Percentiles rank a stretch among this genome's conserved stretches.
These are phyloP conservation scores for Ogataea haglerorum DNA, from an alignment of 805 yeast genomes.

Conservation along the genomic window DNA sequence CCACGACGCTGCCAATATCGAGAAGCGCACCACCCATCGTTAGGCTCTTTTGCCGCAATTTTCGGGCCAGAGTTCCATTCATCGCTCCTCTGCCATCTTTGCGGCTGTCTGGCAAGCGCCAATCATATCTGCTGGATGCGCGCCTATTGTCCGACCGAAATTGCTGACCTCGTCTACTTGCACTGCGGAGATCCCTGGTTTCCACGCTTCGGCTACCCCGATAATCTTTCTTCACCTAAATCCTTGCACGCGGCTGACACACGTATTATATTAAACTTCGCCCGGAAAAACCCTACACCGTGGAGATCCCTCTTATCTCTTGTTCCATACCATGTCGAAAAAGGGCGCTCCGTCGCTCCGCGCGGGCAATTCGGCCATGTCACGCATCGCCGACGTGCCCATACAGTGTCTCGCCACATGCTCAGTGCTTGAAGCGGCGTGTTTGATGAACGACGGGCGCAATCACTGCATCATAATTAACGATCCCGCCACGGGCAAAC, in stretches of 20 bases:
- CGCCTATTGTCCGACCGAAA: background rate
- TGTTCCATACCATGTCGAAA: conserved; percentile 7
- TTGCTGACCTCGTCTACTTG: background rate
- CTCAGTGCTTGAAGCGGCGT: conserved; percentile 33
- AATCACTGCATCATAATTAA: conserved; percentile 42
- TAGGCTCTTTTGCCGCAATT: background rate
- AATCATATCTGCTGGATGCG: no score
- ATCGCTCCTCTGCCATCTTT: background rate
- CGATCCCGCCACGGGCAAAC: conserved; percentile 23
- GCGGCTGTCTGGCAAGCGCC: no score
- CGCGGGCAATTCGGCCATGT: conserved; percentile 11
- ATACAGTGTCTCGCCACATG: conserved; percentile 35
- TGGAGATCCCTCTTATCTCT: background rate
- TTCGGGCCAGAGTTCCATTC: background rate
- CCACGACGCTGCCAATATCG: background rate
- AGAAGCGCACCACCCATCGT: background rate
- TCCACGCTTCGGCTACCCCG: background rate
- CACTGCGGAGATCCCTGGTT: background rate
- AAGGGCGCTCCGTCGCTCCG: conserved; percentile 8
- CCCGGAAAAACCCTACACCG: conserved; percentile 2
- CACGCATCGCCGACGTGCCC: conserved; percentile 36
- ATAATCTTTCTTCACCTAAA: background rate
- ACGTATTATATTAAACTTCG: background rate
- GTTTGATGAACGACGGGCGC: conserved; percentile 36
- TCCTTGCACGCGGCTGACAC: background rate